Conservation (phyloP, 192 early-diverging fungal genomes). For the Chytriomyces confervae region DNA sequence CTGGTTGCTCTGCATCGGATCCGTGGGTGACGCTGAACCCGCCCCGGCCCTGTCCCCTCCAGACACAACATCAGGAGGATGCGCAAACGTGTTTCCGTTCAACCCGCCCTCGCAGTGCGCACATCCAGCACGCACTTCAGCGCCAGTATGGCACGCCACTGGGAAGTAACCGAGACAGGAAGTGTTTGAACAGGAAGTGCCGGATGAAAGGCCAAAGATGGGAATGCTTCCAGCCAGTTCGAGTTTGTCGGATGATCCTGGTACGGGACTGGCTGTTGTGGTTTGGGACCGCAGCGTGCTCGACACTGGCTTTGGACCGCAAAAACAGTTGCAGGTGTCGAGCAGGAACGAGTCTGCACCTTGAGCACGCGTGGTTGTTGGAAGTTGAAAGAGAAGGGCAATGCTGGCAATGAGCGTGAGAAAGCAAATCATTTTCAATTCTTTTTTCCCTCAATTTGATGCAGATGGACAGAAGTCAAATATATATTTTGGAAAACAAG, state of each 20-base stretch:
- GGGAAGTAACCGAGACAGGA: conserved; percentile 15
- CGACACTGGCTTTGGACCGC: not conserved
- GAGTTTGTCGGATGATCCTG: too few species aligned
- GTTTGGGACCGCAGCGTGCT: not conserved
- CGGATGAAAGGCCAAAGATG: conserved; percentile 14
- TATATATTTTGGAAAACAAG: too few species aligned
- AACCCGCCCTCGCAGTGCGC: conserved; percentile 11
- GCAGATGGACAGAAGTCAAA: too few species aligned
- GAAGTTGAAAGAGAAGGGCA: too few species aligned
- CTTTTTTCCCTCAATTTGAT: too few species aligned
- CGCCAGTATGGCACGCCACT: not conserved
- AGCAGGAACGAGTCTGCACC: not conserved
- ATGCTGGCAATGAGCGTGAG: too few species aligned
- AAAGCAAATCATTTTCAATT: too few species aligned
- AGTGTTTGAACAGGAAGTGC: not conserved
- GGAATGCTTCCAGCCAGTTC: conserved; percentile 1
- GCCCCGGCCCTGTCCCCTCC: not conserved
- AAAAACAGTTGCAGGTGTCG: conserved; percentile 22
- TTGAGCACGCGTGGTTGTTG: too few species aligned
- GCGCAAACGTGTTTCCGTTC: not conserved
- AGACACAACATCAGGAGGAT: not conserved
- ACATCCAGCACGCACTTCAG: conserved; percentile 11
- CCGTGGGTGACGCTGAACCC: not conserved
- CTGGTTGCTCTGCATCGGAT: not conserved
- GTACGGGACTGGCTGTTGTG: too few species aligned